Evolutionary conservation across 179 eudicot species (phyloP), one percentile per base, ranked within the genome.

Genomic region (Gypsophila paniculata): DNA sequence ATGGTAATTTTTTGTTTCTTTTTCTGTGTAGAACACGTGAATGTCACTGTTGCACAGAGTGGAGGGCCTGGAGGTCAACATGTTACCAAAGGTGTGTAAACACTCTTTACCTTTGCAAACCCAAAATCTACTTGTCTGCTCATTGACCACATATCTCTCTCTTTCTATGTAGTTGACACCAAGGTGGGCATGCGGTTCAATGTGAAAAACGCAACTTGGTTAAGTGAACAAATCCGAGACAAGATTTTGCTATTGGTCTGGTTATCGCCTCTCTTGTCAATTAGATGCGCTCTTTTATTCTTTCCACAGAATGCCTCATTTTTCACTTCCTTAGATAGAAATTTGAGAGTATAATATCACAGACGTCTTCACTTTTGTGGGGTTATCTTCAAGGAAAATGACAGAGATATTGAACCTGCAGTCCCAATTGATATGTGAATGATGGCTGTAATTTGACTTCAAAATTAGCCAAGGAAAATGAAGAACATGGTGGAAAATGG

Each of bases 111-210:
- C 15, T 48, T 67, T 32, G 65, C 26, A 4, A 19, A 5, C 42
- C 15, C n/a, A 22, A 51, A 15, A 10, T 60, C 69, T 42, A 29
- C 29, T 52, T 26, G 25, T 42, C 0, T 53, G 22, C 26, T 7
- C 23, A 38, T 13, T 23, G 18, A 15, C 3, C 53, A 0, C 61
- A 42, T 21, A 34, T 22, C 36, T 19, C 8, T 64, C 73, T 63
- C 55, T 72, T 69, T 53, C 60, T 65, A 25, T 78, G 73, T 83
- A 88, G 98, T 86, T 42, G 89, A 83, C 80, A 89, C 98, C 62
- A 93, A 89, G 89, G 96, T 91, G 63, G 98, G 89, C 76, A 91
- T 91, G 97, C 89, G 98, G 61, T 93, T 91, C 77, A 88, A 91
- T 79, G 98, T 93, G 14, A 80, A 76, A 74, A 83, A 86, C 64